Percentiles rank a stretch among this genome's conserved stretches.
These are phyloP conservation scores for Sanghuangporus sanghuang DNA, from an alignment of 1,284 basidiomycete genomes.

Conservation along the genomic window DNA sequence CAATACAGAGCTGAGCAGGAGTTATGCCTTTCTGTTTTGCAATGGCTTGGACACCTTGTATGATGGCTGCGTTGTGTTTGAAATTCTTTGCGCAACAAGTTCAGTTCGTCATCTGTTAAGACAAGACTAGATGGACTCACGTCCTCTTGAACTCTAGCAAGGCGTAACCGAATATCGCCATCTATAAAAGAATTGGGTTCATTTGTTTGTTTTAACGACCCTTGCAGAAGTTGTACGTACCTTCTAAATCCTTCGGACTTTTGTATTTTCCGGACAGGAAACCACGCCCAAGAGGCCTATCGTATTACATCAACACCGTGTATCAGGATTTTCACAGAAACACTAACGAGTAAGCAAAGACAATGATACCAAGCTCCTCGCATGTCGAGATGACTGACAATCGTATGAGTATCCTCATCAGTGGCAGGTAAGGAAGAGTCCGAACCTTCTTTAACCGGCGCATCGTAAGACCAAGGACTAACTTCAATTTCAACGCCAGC, in stretches of 20 bases:
- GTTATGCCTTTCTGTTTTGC: conserved; percentile 43
- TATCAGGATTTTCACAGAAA: neutral
- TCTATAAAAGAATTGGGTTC: conserved; percentile 18
- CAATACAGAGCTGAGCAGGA: conserved; percentile 51
- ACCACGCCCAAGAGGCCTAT: conserved; percentile 49
- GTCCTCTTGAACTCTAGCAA: conserved; percentile 21
- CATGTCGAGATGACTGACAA: conserved; percentile 33
- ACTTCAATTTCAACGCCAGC: conserved; percentile 49
- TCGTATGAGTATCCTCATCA: conserved; percentile 22
- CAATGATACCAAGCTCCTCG: conserved; percentile 43
- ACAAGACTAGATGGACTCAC: conserved; percentile 23
- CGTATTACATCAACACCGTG: neutral
- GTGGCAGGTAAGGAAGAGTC: neutral
- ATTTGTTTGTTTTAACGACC: too few relatives aligned
- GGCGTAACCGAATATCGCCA: conserved; percentile 21
- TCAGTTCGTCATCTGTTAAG: neutral
- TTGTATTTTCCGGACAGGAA: conserved; percentile 51
- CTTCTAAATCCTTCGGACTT: conserved; percentile 43
- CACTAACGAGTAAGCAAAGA: conserved; percentile 48
- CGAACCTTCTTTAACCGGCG: conserved; percentile 35
- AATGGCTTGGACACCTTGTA: conserved; percentile 39
- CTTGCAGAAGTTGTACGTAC: conserved; percentile 4
- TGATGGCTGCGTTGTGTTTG: conserved; percentile 47
- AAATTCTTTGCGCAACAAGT: conserved; percentile 30
- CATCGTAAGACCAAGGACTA: conserved; percentile 44